Conservation (phyloP, 2,329 filamentous ascomycete genomes). For the Fusarium sp. region DNA sequence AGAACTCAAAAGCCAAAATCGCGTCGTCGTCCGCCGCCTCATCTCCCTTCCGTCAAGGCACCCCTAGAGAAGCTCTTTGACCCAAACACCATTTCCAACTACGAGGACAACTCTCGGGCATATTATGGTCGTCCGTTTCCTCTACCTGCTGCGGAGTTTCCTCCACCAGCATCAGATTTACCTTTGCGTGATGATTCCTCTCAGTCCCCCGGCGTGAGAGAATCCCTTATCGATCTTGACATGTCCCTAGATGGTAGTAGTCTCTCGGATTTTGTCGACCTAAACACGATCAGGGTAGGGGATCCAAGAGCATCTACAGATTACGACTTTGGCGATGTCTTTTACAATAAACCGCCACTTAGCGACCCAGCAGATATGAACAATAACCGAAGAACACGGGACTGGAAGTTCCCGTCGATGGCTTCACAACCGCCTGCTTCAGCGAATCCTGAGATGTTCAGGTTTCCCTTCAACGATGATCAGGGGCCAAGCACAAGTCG, state of each 20-base stretch:
- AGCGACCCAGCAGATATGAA: slow-evolving; percentile 67
- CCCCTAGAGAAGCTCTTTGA: slow-evolving; percentile 73
- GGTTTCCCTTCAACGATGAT: slow-evolving; percentile 57
- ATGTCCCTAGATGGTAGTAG: slow-evolving; percentile 65
- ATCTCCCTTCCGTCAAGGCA: slow-evolving; percentile 64
- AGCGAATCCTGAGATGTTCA: slow-evolving; percentile 62
- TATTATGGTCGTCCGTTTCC: slow-evolving; percentile 64
- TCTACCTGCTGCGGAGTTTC: slow-evolving; percentile 56
- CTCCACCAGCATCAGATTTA: slow-evolving; percentile 57
- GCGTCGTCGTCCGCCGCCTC: slow-evolving; percentile 66
- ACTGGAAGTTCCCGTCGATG: slow-evolving; percentile 68
- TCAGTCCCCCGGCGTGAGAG: slow-evolving; percentile 60
- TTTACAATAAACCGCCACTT: slow-evolving; percentile 60
- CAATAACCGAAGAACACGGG: slow-evolving; percentile 60
- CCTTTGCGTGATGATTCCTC: slow-evolving; percentile 66
- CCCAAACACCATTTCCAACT: slow-evolving; percentile 70
- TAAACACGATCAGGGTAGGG: slow-evolving; percentile 67
- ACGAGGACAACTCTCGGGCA: slow-evolving; percentile 68
- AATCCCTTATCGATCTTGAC: slow-evolving; percentile 72
- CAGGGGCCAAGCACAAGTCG: slow-evolving; percentile 47
- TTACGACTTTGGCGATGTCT: slow-evolving; percentile 56
- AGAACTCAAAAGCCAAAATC: slow-evolving; percentile 62
- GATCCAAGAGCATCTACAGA: slow-evolving; percentile 59
- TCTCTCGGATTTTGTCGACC: slow-evolving; percentile 66
- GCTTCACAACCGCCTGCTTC: slow-evolving; percentile 55